Evolutionary conservation across 2,329 filamentous ascomycete genomes (phyloP).

Genomic region (Hymenoscyphus repandus): DNA sequence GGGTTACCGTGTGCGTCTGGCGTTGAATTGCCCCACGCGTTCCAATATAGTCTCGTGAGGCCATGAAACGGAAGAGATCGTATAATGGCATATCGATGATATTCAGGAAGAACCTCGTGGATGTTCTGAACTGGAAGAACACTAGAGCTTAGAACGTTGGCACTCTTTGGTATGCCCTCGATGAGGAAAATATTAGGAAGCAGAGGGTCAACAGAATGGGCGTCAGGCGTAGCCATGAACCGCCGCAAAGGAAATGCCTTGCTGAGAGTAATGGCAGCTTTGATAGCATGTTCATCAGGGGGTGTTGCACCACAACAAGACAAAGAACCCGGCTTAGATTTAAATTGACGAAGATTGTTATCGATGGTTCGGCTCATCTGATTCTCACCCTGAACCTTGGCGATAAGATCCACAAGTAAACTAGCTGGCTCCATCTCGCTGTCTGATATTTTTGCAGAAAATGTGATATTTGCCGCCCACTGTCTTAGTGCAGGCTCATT

Average conservation of each 20-base stretch:
- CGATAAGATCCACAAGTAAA: not conserved
- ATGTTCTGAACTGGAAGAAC: not conserved
- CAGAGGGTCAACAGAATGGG: not conserved
- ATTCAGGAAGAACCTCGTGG: not conserved
- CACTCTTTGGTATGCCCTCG: constrained; percentile 7
- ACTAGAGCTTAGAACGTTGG: constrained; percentile 1
- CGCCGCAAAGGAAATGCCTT: constrained; percentile 34
- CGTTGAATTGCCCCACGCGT: not conserved
- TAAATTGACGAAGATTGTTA: constrained; percentile 1
- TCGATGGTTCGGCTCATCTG: not conserved
- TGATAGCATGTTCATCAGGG: not conserved
- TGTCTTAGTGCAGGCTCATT: not conserved
- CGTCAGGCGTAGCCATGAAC: constrained; percentile 5
- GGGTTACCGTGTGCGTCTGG: not conserved
- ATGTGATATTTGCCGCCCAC: constrained; percentile 6
- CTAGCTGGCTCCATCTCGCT: not conserved
- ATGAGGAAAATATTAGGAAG: not conserved
- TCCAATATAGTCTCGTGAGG: not conserved
- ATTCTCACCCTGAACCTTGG: not conserved
- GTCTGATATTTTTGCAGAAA: not conserved
- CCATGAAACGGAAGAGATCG: not conserved
- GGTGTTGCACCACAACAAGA: not conserved
- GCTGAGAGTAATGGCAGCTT: constrained; percentile 34
- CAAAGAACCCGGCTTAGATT: not conserved
- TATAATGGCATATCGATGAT: not conserved